Conservation (phyloP, 2,329 filamentous ascomycete genomes). For the Cladosporium velox region DNA sequence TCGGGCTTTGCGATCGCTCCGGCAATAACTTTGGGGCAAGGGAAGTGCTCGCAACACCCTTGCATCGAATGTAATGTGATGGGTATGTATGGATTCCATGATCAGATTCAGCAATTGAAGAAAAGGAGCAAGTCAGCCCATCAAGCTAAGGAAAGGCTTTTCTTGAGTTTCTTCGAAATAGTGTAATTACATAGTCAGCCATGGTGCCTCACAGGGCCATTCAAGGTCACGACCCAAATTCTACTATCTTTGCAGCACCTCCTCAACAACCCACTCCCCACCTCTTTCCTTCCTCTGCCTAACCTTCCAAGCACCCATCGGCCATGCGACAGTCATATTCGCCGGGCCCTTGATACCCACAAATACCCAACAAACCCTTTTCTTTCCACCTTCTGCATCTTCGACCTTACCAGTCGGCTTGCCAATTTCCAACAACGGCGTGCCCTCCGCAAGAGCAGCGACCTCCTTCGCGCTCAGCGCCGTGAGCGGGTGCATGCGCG, state of each 20-base stretch:
- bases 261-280: conserved; percentile 73
- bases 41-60: too few relatives aligned
- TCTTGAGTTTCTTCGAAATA: too few relatives aligned
- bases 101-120: too few relatives aligned
- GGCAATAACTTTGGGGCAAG: too few relatives aligned
- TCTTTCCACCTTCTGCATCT: conserved; percentile 52
- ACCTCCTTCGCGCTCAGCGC: conserved; percentile 75
- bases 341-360: conserved; percentile 54
- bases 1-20: too few relatives aligned
- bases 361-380: conserved; percentile 79
- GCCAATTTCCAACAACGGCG: conserved; percentile 78
- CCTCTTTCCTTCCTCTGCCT: conserved; percentile 72
- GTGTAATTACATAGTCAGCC: background rate
- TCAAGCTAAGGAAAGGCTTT: too few relatives aligned
- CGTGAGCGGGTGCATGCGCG: conserved; percentile 85
- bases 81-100: too few relatives aligned
- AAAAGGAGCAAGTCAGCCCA: too few relatives aligned
- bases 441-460: conserved; percentile 76
- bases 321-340: conserved; percentile 28
- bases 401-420: conserved; percentile 87
- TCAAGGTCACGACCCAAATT: too few relatives aligned
- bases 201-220: too few relatives aligned
- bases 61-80: too few relatives aligned
- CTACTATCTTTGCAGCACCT: conserved; percentile 40
- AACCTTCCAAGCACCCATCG: conserved; percentile 78